Evolutionary conservation across 768 basidiomycete genomes (phyloP), one percentile per base, ranked within the genome.

Genomic region (Cystoderma amianthinum): DNA sequence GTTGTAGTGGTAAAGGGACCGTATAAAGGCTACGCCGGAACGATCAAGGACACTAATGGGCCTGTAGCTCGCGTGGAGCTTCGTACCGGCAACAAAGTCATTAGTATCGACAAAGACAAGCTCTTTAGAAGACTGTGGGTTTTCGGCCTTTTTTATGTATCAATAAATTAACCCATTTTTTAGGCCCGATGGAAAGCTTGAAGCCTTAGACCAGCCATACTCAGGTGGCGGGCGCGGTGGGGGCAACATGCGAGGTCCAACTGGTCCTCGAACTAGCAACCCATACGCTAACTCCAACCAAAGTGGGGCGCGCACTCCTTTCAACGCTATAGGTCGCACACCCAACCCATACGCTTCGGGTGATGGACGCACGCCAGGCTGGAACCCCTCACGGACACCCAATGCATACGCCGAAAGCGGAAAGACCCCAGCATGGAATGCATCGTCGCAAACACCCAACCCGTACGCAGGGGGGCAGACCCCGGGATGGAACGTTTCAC

Each of bases 1-100:
- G 89, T 98, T 25, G 74, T 74, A 9, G 78, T 98, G 3, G 69
- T 89, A 45, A 87, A 90, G 57, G 96, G 96, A 3, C 74, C 87
- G 3, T 79, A 85, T 55, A 99, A 99, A 62, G 89, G 92, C 11
- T 85, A 94, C 51, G 71, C 83, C 34, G 96, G 96, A 5, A 79
- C 82, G 3, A 87, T 98, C 69, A 97, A 94, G 63, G 96, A 98
- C 56, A 88, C 92, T 20, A 95, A 93, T 44, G 95, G 93, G 3
- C 71, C 73, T 28, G 69, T 80, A 43, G 89, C 85, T 1, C 78
- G 96, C 32, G 92, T 99, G 11, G 96, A 98, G 60, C 67, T 99
- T n/a, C 82, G 91, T 11, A 85, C 84, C 28, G 70, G 71, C 13
- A 94, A 93, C 61, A 93, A 90, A 61, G 70, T 93, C 16, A 81